Conservation (phyloP, 1,284 basidiomycete species). For the Cystobasidium pallidum region DNA sequence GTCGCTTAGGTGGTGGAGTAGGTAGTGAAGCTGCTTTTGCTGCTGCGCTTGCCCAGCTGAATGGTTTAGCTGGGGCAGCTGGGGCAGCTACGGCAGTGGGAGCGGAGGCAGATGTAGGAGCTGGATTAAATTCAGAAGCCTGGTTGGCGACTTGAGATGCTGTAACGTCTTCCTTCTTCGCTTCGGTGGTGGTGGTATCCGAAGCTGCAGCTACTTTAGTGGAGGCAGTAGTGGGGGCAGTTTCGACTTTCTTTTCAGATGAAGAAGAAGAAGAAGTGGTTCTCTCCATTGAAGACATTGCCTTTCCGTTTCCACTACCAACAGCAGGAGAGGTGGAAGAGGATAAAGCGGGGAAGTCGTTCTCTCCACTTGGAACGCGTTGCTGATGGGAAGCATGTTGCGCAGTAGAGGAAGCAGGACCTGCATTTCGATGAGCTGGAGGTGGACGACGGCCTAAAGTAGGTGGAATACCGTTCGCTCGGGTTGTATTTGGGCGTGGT, state of each 20-base stretch:
- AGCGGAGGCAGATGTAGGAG: conserved; percentile 9
- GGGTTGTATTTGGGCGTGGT: neutral
- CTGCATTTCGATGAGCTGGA: neutral
- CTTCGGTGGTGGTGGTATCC: neutral
- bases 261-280: conserved; percentile 4
- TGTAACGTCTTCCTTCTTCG: conserved; percentile 7
- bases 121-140: too few relatives aligned
- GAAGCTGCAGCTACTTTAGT: neutral
- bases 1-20: conserved; percentile 36
- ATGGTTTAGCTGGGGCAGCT: conserved; percentile 19
- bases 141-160: neutral
- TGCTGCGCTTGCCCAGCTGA: conserved; percentile 42
- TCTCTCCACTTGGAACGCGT: conserved; percentile 40
- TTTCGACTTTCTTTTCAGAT: neutral
- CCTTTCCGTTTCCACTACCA: conserved; percentile 3
- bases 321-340: neutral
- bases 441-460: conserved; percentile 22
- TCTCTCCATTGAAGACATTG: conserved; percentile 10
- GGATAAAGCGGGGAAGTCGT: conserved; percentile 37
- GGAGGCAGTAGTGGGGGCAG: neutral
- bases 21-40: conserved; percentile 43
- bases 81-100: neutral
- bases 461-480: conserved; percentile 2
- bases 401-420: neutral
- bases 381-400: neutral